Base-by-base conservation (phyloP, 169 alveolate species). In the Cryptosporidium canis region DNA sequence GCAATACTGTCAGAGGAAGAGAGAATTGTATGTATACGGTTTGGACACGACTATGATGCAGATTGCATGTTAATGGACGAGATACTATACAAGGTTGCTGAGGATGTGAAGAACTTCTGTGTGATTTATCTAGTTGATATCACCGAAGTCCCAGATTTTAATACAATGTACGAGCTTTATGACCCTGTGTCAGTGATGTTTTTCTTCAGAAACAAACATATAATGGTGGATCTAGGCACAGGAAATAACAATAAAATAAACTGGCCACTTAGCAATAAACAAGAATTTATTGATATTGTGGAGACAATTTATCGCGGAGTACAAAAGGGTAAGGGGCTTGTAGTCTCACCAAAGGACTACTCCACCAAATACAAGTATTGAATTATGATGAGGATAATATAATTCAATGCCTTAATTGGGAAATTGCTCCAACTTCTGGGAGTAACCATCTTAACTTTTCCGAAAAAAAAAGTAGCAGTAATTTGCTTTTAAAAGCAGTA, bases 131-230 rank as follows among this genome's bases (percentile, higher is more conserved):
- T 98, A 90, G 99, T 98, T 72, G 99, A 98, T 90, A 98, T 97
- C 24, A 93, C 98, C 41, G 98, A 97, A 92, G 99, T 98, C 14
- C 99, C 99, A n/a, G 99, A 98, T 85, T 98, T 98, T 93, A 98
- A 98, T 90, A 97, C 98, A 39, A 97, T 98, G 99, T 98, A 98
- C 92, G 99, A 98, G 92, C 90, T 98, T 66, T 97, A 97, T 91
- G 99, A 98, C 85, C 99, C 99, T 0, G 98, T 97, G 39, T 96
- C 99, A 1, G 98, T 97, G 33, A 98, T 98, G 99, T 98, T 98
- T 91, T 98, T 98, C 93, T 98, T 95, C 83, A 95, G 99, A 85
- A 98, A 98, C 90, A 97, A 98, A 87, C 99, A 97, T 93, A 98
- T 98, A 96, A 97, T 98, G 99, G 97, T 98, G 68, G 99, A 98